Percentiles rank a stretch among this genome's conserved stretches.
Evolutionary conservation across 306 rosid species (phyloP).

Genomic region (Castanea sativa): DNA sequence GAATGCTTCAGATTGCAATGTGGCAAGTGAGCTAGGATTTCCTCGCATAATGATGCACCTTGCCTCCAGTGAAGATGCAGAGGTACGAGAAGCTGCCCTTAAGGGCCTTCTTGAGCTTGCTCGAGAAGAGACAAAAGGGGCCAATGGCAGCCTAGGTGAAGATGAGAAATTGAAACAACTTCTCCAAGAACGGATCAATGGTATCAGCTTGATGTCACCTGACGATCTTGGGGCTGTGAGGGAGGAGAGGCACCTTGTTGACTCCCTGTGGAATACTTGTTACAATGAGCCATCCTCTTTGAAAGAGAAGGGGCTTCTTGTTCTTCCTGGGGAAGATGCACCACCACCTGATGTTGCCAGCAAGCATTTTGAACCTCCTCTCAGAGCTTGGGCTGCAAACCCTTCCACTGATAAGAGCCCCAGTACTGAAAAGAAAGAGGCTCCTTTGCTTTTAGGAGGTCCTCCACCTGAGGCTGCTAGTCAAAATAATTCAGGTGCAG

Average conservation of each 20-base stretch:
- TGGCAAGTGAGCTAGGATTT: constrained; percentile 62
- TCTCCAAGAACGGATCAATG: constrained; percentile 67
- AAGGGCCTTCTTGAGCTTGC: constrained; percentile 66
- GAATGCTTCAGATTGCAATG: constrained; percentile 60
- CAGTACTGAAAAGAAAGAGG: constrained; percentile 36
- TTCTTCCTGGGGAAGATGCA: constrained; percentile 78
- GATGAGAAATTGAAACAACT: constrained; percentile 66
- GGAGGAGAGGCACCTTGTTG: constrained; percentile 87
- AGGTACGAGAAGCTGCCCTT: constrained; percentile 90
- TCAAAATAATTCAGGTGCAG: constrained; percentile 30
- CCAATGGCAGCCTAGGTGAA: constrained; percentile 28
- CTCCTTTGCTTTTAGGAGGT: constrained; percentile 73
- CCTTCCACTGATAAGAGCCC: constrained; percentile 35
- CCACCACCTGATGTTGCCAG: constrained; percentile 81
- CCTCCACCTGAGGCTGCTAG: constrained; percentile 34
- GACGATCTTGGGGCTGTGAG: constrained; percentile 75
- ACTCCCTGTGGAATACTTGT: constrained; percentile 71
- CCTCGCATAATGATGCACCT: constrained; percentile 73
- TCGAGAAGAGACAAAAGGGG: constrained; percentile 28
- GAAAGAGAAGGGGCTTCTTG: constrained; percentile 72
- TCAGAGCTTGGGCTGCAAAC: constrained; percentile 57
- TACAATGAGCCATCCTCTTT: constrained; percentile 67
- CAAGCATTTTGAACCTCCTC: constrained; percentile 75
- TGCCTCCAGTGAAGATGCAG: constrained; percentile 64
- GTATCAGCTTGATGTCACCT: constrained; percentile 57